These are phyloP conservation scores for Fusarium albosuccineum DNA, from an alignment of 2,329 filamentous ascomycete genomes.

Conservation along the genomic window DNA sequence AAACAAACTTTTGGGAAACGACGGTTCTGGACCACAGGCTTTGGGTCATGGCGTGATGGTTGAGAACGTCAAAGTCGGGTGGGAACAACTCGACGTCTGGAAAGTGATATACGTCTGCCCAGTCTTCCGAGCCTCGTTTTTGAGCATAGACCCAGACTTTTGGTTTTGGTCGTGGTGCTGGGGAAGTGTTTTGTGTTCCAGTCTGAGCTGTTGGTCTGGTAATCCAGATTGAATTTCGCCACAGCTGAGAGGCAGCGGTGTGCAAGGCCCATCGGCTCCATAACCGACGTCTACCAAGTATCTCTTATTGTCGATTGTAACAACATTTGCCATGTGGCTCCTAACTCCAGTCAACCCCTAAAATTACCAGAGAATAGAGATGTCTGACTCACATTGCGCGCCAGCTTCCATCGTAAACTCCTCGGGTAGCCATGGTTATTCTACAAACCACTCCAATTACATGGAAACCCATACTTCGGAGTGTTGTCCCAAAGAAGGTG, in stretches of 20 bases:
- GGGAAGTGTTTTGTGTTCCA: neutral
- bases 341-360: neutral
- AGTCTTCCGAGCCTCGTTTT: neutral
- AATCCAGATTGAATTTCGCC: neutral
- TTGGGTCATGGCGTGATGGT: neutral
- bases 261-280: neutral
- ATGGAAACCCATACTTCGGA: neutral
- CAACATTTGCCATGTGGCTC: conserved; percentile 3
- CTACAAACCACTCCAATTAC: neutral
- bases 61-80: neutral
- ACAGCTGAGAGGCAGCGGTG: neutral
- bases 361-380: neutral
- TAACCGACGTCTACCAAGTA: neutral
- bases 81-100: neutral
- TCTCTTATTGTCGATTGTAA: neutral
- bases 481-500: neutral
- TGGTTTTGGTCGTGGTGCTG: neutral
- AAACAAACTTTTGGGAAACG: neutral
- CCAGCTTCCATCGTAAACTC: conserved; percentile 5
- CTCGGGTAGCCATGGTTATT: conserved; percentile 9
- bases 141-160: neutral
- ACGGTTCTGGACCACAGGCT: neutral
- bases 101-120: neutral
- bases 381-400: neutral
- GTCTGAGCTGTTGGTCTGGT: neutral